Conservation (phyloP, 108 stramenopile genomes). For the Fistulifera solaris region DNA sequence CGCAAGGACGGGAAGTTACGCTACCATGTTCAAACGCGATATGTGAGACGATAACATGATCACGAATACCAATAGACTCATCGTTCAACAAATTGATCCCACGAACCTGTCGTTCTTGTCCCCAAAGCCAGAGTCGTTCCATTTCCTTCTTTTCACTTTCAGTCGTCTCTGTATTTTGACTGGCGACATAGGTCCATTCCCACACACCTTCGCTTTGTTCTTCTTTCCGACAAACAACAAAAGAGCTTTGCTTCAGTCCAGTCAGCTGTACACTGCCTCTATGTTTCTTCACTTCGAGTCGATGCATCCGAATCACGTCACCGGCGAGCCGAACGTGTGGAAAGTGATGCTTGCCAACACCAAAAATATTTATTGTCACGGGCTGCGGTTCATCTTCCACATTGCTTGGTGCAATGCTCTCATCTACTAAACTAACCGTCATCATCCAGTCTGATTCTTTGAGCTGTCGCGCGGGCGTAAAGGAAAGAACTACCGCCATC, state of each 20-base stretch:
- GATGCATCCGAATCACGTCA: constrained; percentile 48
- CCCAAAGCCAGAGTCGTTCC: constrained; percentile 62
- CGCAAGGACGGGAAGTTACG: no score
- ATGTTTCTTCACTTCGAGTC: constrained; percentile 17
- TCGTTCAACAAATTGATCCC: no score
- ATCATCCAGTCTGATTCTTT: constrained; percentile 59
- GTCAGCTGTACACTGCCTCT: constrained; percentile 16
- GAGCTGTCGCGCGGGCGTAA: constrained; percentile 39
- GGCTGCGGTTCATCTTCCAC: constrained; percentile 2
- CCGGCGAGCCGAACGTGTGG: constrained; percentile 53
- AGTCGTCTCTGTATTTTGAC: background rate
- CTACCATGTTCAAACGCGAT: no score
- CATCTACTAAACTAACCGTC: constrained; percentile 52
- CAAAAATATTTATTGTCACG: constrained; percentile 47
- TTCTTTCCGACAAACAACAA: constrained; percentile 21
- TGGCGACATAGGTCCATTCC: constrained; percentile 3
- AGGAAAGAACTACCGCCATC: constrained; percentile 50
- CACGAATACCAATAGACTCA: no score
- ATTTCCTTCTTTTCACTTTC: constrained; percentile 13
- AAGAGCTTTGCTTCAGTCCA: constrained; percentile 21
- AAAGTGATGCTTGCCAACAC: constrained; percentile 28
- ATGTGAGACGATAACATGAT: no score
- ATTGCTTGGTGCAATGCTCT: constrained; percentile 25
- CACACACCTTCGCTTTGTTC: no score
- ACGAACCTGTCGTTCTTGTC: constrained; percentile 21